Conservation (phyloP, 441 rosid species). For the Raphanus hybrid region DNA sequence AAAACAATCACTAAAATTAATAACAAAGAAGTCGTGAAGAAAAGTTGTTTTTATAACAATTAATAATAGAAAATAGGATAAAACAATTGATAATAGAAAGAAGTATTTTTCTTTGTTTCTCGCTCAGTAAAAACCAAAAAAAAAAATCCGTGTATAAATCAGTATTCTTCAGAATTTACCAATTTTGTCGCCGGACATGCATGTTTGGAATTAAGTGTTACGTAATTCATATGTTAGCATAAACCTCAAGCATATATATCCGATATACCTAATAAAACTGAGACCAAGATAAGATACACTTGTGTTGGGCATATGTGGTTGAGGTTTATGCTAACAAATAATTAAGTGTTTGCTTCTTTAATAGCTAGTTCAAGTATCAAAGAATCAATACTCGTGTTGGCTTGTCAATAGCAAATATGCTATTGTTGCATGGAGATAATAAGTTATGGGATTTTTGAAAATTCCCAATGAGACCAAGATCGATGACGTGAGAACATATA, state of each 20-base stretch:
- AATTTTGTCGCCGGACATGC: neutral
- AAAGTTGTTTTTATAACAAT: neutral
- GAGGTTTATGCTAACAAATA: neutral
- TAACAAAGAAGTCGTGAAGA: neutral
- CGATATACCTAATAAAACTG: slow-evolving; percentile 5
- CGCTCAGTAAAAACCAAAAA: neutral
- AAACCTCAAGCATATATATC: neutral
- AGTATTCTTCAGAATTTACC: neutral
- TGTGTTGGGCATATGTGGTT: neutral
- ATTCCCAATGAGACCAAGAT: slow-evolving; percentile 21
- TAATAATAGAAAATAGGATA: no score
- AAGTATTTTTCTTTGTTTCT: neutral
- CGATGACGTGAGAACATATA: slow-evolving; percentile 18
- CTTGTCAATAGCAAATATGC: slow-evolving; percentile 13
- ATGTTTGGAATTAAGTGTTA: slow-evolving; percentile 7
- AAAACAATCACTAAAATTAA: neutral
- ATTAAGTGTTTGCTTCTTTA: neutral
- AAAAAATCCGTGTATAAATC: neutral
- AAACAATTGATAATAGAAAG: no score
- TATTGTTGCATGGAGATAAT: slow-evolving; percentile 4
- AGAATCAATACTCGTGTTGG: slow-evolving; percentile 30
- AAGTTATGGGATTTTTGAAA: slow-evolving; percentile 7
- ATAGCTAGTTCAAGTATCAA: slow-evolving; percentile 20
- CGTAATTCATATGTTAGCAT: neutral
- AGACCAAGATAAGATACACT: slow-evolving; percentile 9